Evolutionary conservation across 352 stramenopile genomes (phyloP).

Genomic region (Phytophthora pini): DNA sequence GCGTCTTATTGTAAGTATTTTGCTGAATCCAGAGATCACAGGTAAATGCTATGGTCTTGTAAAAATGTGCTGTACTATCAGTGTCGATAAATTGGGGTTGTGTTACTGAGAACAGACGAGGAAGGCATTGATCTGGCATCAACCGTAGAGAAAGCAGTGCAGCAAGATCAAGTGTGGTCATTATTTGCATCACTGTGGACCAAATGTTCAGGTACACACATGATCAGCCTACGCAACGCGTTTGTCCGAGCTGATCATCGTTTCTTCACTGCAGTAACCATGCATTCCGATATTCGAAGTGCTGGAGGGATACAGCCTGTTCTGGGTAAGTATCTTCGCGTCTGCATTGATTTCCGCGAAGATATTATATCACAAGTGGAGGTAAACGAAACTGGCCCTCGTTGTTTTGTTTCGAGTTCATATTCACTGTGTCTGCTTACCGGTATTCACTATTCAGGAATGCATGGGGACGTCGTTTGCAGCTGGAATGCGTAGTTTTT

Average conservation of each 20-base stretch:
- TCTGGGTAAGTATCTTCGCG: slow-evolving; percentile 43
- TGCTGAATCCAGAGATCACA: slow-evolving; percentile 41
- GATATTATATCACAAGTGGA: slow-evolving; percentile 51
- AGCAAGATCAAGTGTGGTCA: slow-evolving; percentile 44
- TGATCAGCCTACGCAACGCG: neutral
- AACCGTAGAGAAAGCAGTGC: slow-evolving; percentile 46
- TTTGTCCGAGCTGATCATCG: neutral
- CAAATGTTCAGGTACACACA: slow-evolving; percentile 47
- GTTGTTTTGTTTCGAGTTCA: too few species aligned
- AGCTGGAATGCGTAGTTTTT: slow-evolving; percentile 39
- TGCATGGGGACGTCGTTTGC: slow-evolving; percentile 22
- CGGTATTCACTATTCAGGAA: slow-evolving; percentile 2
- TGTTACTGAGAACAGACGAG: slow-evolving; percentile 41
- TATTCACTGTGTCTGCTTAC: too few species aligned
- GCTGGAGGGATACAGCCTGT: slow-evolving; percentile 5
- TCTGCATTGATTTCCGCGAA: slow-evolving; percentile 44
- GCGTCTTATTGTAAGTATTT: slow-evolving; percentile 37
- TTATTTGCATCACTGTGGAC: slow-evolving; percentile 42
- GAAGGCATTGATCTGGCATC: slow-evolving; percentile 59
- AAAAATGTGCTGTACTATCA: neutral
- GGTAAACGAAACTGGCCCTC: slow-evolving; percentile 17
- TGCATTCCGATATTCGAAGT: slow-evolving; percentile 25
- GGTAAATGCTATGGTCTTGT: slow-evolving; percentile 13
- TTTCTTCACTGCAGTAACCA: slow-evolving; percentile 21
- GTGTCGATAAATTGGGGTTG: neutral